Conservation (phyloP, 345 rosid genomes). For the Diplotaxis tenuifolia region DNA sequence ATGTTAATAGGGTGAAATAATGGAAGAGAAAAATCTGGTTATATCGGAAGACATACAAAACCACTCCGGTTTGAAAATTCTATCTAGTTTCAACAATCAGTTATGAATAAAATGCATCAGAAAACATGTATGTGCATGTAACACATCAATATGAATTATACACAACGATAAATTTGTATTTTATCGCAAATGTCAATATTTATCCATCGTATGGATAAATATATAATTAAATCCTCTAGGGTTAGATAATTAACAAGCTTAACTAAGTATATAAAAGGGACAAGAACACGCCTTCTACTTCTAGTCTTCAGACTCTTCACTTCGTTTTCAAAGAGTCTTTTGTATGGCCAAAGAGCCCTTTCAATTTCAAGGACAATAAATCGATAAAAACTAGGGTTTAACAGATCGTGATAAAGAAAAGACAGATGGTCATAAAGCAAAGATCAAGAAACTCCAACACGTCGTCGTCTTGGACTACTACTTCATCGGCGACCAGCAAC, state of each 20-base stretch:
- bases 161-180: too few species aligned
- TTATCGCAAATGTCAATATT: not conserved
- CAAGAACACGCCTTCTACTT: not conserved
- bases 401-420: conserved; percentile 47
- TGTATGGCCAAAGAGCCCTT: not conserved
- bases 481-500: conserved; percentile 39
- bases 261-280: not conserved
- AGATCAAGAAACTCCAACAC: conserved; percentile 39
- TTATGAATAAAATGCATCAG: too few species aligned
- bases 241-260: not conserved
- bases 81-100: too few species aligned
- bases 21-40: too few species aligned
- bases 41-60: too few species aligned
- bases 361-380: not conserved
- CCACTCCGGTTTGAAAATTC: too few species aligned
- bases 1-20: too few species aligned
- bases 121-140: too few species aligned
- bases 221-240: not conserved
- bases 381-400: not conserved
- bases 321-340: not conserved
- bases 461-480: conserved; percentile 33
- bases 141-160: too few species aligned
- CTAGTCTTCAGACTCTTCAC: not conserved
- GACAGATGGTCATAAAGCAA: conserved; percentile 46
- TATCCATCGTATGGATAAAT: not conserved